A percentile compares a stretch with the other conserved stretches of the same genome.
These are phyloP conservation scores for Ceratocystis diversiconidia DNA, from an alignment of 2,329 filamentous ascomycete genomes.

Conservation along the genomic window DNA sequence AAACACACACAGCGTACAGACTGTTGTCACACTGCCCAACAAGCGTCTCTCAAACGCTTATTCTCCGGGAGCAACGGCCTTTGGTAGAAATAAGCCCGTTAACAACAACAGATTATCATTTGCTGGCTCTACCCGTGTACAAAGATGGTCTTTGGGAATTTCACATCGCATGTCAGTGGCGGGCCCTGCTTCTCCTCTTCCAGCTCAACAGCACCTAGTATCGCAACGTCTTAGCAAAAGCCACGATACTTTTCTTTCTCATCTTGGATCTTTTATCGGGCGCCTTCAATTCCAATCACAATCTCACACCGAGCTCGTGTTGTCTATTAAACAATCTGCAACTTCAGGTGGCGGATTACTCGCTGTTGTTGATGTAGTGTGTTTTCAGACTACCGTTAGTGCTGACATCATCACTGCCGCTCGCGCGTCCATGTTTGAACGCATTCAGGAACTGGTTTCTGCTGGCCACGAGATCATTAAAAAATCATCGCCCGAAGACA, in stretches of 20 bases:
- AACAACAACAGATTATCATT: slow-evolving; percentile 27
- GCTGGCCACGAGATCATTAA: slow-evolving; percentile 68
- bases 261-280: slow-evolving; percentile 86
- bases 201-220: slow-evolving; percentile 57
- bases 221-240: slow-evolving; percentile 67
- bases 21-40: slow-evolving; percentile 25
- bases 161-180: slow-evolving; percentile 66
- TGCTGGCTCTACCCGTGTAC: slow-evolving; percentile 26
- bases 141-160: slow-evolving; percentile 39
- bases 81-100: slow-evolving; percentile 20
- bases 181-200: slow-evolving; percentile 42
- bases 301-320: slow-evolving; percentile 66
- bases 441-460: slow-evolving; percentile 65
- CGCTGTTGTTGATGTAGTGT: slow-evolving; percentile 67
- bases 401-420: slow-evolving; percentile 53
- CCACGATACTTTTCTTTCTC: slow-evolving; percentile 80
- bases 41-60: slow-evolving; percentile 36
- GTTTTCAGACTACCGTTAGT: slow-evolving; percentile 57
- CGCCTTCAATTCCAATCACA: slow-evolving; percentile 81
- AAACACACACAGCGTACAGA: slow-evolving; percentile 35
- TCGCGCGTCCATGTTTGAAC: slow-evolving; percentile 62
- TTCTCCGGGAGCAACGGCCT: slow-evolving; percentile 21
- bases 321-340: slow-evolving; percentile 72
- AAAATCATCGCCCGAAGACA: slow-evolving; percentile 52
- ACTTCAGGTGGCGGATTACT: slow-evolving; percentile 68